phyloP scores from a whole-genome alignment of 2,329 filamentous ascomycete genomes.

The Curvularia sp. region DNA sequence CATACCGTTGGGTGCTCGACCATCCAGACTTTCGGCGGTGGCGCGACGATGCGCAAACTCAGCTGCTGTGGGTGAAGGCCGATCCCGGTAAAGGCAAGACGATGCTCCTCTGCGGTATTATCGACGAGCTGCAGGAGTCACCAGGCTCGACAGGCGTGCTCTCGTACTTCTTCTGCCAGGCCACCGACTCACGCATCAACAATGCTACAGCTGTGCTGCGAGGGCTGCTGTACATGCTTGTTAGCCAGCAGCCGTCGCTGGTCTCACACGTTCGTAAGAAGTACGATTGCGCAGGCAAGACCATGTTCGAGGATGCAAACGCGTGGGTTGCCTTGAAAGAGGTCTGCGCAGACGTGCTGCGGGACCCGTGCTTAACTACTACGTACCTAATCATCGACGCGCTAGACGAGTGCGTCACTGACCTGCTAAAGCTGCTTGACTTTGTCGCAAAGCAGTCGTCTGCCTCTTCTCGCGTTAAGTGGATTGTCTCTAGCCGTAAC shows the following conservation, averaged over 20 bases:
- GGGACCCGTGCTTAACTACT: slow-evolving; percentile 35
- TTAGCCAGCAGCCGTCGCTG: slow-evolving; percentile 46
- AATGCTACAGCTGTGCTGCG: slow-evolving; percentile 53
- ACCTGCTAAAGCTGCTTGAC: background rate
- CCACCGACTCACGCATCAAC: slow-evolving; percentile 51
- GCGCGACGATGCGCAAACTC: background rate
- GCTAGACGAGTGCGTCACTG: slow-evolving; percentile 21
- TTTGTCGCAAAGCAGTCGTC: background rate
- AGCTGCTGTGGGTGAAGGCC: background rate
- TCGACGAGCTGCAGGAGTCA: background rate
- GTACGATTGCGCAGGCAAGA: slow-evolving; percentile 32
- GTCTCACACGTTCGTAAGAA: slow-evolving; percentile 23
- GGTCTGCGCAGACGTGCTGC: slow-evolving; percentile 54
- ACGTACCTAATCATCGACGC: slow-evolving; percentile 24
- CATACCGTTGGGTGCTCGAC: slow-evolving; percentile 15
- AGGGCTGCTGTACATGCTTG: slow-evolving; percentile 54
- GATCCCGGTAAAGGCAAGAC: slow-evolving; percentile 2
- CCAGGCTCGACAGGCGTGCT: background rate
- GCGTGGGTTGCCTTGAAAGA: slow-evolving; percentile 20
- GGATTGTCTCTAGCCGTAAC: slow-evolving; percentile 1
- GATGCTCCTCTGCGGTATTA: background rate
- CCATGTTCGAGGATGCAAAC: slow-evolving; percentile 45
- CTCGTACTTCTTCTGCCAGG: slow-evolving; percentile 47
- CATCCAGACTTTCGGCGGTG: slow-evolving; percentile 3
- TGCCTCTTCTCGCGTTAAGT: background rate